Evolutionary conservation across 2,329 filamentous ascomycete genomes (phyloP), one percentile per base, ranked within the genome.

Genomic region (Nannizzia gypsea): DNA sequence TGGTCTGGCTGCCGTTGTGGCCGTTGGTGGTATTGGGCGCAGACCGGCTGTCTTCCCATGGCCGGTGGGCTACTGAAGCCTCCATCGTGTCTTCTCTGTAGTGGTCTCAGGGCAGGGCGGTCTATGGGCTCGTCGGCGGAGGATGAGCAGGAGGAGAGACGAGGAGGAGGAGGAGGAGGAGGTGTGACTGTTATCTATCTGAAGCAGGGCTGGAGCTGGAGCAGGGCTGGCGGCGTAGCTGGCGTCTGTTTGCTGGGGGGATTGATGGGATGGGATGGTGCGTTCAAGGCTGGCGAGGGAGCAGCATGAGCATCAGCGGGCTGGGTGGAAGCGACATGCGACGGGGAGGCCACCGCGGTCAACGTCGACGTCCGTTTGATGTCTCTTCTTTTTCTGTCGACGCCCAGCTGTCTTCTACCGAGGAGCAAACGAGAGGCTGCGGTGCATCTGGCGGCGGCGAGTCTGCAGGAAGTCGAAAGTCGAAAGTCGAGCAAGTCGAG

Each of bases 1-100:
- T 69, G 11, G 74, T 76, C 63, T 77, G 74, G 6, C 71, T 67
- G 26, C 70, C 70, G 36, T 74, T 73, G 40, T 73, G 70, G 57
- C 68, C 70, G 31, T 69, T 64, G 26, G 48, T 31, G 48, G 48
- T 31, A 26, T 31, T 54, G 48, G 48, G 48, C 26, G 48, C 48
- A 54, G 48, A 26, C 17, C 66, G 68, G 44, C 67, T 63, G 24
- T 72, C 66, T 68, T 76, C 76, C 76, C 76, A 78, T 26, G 74
- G 75, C 50, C 76, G 73, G 66, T 74, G 75, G 59, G 72, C 66
- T 62, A 72, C 65, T 31, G 74, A 70, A 22, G 70, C 26, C 20
- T 56, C 54, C 54, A 56, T 56, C 26, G 24, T 54, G 24, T 11
- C 9, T 11, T 36, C 13, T 36, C 2, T 3, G 31, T 8, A n/a